Evolutionary conservation across 2,329 filamentous ascomycete species (phyloP).

Genomic region (Aureobasidium musti): DNA sequence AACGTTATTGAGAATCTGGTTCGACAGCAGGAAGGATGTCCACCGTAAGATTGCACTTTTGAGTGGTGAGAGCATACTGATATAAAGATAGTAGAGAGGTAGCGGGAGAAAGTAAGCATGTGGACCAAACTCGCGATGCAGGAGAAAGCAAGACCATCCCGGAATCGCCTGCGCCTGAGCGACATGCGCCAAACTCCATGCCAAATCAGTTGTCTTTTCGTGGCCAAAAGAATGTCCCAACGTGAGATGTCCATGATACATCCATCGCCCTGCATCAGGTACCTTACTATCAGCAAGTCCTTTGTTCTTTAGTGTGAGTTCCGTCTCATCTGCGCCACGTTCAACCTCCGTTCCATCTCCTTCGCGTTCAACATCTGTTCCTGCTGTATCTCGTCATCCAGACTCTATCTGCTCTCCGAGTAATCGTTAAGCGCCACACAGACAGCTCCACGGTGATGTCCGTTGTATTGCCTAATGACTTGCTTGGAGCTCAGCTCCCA

Average conservation of each 20-base stretch:
- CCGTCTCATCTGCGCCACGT: neutral
- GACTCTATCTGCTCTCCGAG: conserved; percentile 38
- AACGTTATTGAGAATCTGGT: neutral
- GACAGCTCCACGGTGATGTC: conserved; percentile 86
- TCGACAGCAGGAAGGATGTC: neutral
- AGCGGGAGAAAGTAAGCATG: neutral
- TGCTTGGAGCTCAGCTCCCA: conserved; percentile 87
- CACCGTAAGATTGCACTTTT: neutral
- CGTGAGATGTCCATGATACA: neutral
- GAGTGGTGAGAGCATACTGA: neutral
- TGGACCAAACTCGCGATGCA: neutral
- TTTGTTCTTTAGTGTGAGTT: neutral
- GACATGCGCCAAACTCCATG: neutral
- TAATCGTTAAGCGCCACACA: conserved; percentile 88
- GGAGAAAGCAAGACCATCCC: neutral
- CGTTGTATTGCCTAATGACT: conserved; percentile 94
- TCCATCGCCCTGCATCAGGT: neutral
- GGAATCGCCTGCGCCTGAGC: neutral
- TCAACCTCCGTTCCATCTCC: neutral
- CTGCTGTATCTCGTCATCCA: neutral
- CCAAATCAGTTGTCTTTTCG: neutral
- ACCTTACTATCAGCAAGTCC: neutral
- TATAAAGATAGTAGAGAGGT: neutral
- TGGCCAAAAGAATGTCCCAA: neutral
- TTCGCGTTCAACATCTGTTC: neutral